Evolutionary conservation across 169 alveolate genomes (phyloP).

Genomic region (Cryptosporidium parvum): DNA sequence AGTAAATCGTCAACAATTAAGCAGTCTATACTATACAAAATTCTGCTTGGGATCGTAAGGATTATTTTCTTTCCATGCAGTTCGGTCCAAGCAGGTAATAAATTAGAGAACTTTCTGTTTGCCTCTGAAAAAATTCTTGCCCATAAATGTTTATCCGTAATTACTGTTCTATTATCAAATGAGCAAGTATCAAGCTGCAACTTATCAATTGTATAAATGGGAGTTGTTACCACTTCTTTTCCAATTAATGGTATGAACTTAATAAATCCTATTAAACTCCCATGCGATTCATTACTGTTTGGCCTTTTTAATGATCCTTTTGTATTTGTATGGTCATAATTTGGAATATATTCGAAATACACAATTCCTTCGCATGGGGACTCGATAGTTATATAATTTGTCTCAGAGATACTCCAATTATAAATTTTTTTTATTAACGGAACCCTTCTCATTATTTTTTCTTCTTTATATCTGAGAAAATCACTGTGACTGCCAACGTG

Average conservation of each 20-base stretch:
- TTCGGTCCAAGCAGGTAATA: constrained; percentile 47
- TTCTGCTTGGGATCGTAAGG: constrained; percentile 39
- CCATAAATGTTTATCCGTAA: constrained; percentile 10
- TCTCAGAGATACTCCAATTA: constrained; percentile 19
- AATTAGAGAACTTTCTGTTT: not conserved
- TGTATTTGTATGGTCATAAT: not conserved
- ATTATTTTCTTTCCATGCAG: constrained; percentile 57
- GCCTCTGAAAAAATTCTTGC: not conserved
- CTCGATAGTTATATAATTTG: constrained; percentile 15
- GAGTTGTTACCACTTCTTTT: constrained; percentile 1
- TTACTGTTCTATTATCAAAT: not conserved
- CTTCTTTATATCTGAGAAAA: constrained; percentile 11
- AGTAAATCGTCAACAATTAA: constrained; percentile 13
- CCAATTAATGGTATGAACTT: constrained; percentile 8
- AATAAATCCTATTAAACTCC: not conserved
- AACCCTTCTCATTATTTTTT: constrained; percentile 10
- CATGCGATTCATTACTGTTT: not conserved
- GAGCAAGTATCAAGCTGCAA: no score
- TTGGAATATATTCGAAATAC: constrained; percentile 33
- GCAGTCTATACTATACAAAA: not conserved
- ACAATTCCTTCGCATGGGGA: constrained; percentile 72
- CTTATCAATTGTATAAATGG: constrained; percentile 20
- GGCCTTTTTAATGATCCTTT: not conserved
- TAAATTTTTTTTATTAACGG: constrained; percentile 40
- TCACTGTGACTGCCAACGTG: constrained; percentile 62